Conservation (phyloP, 2,329 filamentous ascomycete species). For the Aspergillus tanneri region DNA sequence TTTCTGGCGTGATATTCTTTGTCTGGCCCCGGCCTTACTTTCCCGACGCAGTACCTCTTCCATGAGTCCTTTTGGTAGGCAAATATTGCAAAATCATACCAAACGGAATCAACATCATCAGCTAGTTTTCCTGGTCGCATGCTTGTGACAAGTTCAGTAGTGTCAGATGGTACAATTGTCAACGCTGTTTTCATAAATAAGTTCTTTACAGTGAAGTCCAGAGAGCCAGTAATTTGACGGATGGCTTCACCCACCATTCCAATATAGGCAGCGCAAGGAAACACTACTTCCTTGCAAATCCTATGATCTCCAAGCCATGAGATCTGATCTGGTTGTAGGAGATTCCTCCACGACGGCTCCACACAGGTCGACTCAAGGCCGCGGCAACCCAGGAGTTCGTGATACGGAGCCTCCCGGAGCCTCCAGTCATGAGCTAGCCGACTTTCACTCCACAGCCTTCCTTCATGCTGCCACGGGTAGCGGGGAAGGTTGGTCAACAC, state of each 20-base stretch:
- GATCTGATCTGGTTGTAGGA: constrained; percentile 24
- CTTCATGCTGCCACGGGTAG: constrained; percentile 25
- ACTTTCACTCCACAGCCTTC: constrained; percentile 23
- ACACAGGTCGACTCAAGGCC: constrained; percentile 24
- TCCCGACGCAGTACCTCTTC: constrained; percentile 19
- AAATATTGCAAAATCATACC: constrained; percentile 19
- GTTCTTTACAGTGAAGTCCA: constrained; percentile 16
- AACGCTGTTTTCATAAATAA: constrained; percentile 14
- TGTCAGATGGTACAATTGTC: constrained; percentile 5
- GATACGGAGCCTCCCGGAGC: constrained; percentile 23
- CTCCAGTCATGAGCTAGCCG: constrained; percentile 19
- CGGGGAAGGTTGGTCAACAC: constrained; percentile 22
- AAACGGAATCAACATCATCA: constrained; percentile 12
- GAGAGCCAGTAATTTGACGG: constrained; percentile 12
- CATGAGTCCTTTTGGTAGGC: constrained; percentile 12
- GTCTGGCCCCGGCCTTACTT: constrained; percentile 6
- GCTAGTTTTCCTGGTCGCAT: constrained; percentile 9
- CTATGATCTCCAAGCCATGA: constrained; percentile 35
- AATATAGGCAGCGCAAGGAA: constrained; percentile 27
- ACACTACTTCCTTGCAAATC: constrained; percentile 21
- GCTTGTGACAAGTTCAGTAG: constrained; percentile 16
- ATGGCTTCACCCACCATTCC: constrained; percentile 26
- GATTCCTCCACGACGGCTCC: constrained; percentile 30
- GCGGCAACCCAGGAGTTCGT: constrained; percentile 31
- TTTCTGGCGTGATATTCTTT: background rate